Evolutionary conservation across 257 asterid genomes (phyloP), one percentile per base, ranked within the genome.

Genomic region (Striga asiatica): DNA sequence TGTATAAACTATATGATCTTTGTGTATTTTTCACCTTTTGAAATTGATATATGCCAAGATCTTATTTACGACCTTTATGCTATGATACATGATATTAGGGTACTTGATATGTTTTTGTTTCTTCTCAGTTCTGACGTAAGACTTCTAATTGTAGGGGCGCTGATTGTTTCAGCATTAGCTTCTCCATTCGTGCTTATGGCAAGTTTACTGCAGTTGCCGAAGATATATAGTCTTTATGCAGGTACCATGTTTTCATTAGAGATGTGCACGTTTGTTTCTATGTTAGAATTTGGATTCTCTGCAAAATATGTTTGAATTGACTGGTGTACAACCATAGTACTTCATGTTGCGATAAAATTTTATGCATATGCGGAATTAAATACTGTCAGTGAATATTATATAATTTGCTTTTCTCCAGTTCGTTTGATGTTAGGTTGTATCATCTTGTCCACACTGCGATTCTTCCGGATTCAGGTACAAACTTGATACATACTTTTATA

Each of bases 351-450:
- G n/a, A n/a, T n/a, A n/a, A n/a, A n/a, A n/a, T n/a, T n/a, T n/a
- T n/a, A n/a, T n/a, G n/a, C n/a, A n/a, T n/a, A n/a, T n/a, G n/a
- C n/a, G n/a, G n/a, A n/a, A 43, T 29, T 49, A 29, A 34, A 50
- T 42, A 31, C 57, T 55, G 42, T 27, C 31, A 50, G 24, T 32
- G 27, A 25, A 17, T 18, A 45, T 45, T 61, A 16, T 51, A 17
- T 51, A 13, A 35, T 8, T 43, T 4, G 6, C 18, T 43, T 43
- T 66, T 66, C 12, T 20, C 65, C 81, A 91, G 98, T 82, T 69
- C 96, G 95, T 50, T 62, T 87, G 83, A 78, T 79, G 64, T 74
- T 91, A 64, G 95, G 98, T 64, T 65, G 74, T 79, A 63, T 82
- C 64, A 68, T 78, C 54, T 67, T 91, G 71, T 78, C 65, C 51